Evolutionary conservation across 2,329 filamentous ascomycete species (phyloP), one percentile per base, ranked within the genome.

Genomic region (Fusarium goolgardi): DNA sequence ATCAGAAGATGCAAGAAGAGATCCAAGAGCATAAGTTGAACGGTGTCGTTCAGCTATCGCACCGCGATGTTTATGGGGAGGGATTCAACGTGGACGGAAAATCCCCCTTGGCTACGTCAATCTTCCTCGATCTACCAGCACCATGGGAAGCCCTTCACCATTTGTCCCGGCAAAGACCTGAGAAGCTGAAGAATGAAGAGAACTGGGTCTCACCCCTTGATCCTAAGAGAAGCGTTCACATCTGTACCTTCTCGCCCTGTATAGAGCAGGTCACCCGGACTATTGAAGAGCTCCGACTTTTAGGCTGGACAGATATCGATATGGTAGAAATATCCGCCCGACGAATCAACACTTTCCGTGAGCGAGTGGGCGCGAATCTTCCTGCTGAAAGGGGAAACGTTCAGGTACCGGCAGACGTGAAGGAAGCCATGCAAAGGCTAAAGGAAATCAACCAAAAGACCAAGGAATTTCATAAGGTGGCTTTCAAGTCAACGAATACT

Each of bases 181-280:
- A 71, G 11, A 77, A 73, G 44, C 62, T 60, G 8, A 71, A 56
- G 31, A 66, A 68, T 21, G 51, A 68, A 20, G 70, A 54, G 70
- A 59, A 39, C 10, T 89, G 85, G 81, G 76, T 84, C 18, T 90
- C 87, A 1, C 84, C 87, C 1, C 84, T 98, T 13, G 90, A 96
- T 70, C 89, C 92, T 0, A 84, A 85, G n/a, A 85, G 87, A 41
- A 86, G 91, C 7, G 88, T 90, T 2, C 86, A 96, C 75, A 86
- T 99, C 55, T 99, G 96, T 82, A 96, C 94, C 1, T 99, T 99
- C 81, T 96, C 92, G 2, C 96, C 96, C 0, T 99, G 96, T 79
- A 96, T 99, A 69, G 96, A 99, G 80, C 96, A 99, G 81, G 95
- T 96, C 23, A 93, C 91, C 54, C 88, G 90, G 57, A 98, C 96